These are phyloP conservation scores for Helotiales sp. DNA, from an alignment of 2,329 filamentous ascomycete species.

Conservation along the genomic window DNA sequence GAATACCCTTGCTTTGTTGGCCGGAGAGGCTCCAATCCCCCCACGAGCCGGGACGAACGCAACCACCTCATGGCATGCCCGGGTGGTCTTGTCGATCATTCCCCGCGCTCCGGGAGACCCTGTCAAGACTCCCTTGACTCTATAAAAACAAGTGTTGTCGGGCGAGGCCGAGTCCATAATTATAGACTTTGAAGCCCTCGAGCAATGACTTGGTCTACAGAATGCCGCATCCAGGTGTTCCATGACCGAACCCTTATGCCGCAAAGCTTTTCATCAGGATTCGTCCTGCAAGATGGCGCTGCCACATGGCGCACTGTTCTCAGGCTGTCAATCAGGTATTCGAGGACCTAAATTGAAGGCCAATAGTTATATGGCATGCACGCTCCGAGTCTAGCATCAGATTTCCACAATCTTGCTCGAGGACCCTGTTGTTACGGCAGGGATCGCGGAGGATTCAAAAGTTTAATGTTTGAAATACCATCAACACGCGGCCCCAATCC, in stretches of 20 bases:
- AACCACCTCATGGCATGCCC: background rate
- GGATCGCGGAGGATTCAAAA: too few relatives aligned
- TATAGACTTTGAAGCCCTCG: background rate
- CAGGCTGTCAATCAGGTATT: background rate
- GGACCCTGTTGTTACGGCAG: too few relatives aligned
- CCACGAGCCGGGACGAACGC: background rate
- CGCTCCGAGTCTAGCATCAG: background rate
- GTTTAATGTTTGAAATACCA: background rate
- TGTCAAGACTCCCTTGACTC: background rate
- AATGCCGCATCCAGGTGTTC: background rate
- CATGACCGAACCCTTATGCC: background rate
- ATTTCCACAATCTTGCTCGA: too few relatives aligned
- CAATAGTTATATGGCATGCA: background rate
- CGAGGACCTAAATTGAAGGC: background rate
- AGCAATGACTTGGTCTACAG: background rate
- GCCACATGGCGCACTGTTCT: background rate
- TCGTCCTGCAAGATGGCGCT: background rate
- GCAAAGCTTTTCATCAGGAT: background rate
- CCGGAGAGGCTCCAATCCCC: background rate
- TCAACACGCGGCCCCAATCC: background rate
- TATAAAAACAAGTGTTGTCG: conserved; percentile 1
- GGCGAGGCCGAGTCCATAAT: background rate
- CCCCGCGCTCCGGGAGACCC: background rate
- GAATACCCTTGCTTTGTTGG: too few relatives aligned
- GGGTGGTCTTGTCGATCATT: conserved; percentile 3